Evolutionary conservation across 495 filamentous ascomycete species (phyloP), one percentile per base, ranked within the genome.

Genomic region (Hypoxylon lenormandii): DNA sequence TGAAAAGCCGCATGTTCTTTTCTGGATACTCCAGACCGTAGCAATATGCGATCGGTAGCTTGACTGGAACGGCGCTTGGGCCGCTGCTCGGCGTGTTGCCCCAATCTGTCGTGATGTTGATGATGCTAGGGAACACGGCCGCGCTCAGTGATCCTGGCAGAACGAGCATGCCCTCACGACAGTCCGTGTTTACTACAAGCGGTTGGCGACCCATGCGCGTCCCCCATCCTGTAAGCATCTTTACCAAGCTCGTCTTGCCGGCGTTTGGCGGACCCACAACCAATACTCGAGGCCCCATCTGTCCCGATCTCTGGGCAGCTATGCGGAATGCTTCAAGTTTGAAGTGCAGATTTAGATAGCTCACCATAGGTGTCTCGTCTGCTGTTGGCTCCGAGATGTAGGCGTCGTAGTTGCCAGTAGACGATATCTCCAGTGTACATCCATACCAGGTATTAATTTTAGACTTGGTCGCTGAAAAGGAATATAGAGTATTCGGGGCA

Each of bases 361-460:
- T 85, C 18, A 88, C 81, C 88, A 95, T 91, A 12, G 91, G 90
- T 11, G 92, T 95, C 72, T 97, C 92, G 73, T 96, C 91, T 2
- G 90, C 90, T 16, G 83, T 87, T 70, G 96, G 95, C 71, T 90
- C 88, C 68, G 87, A 87, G 36, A 82, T 84, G 22, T 86, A 79
- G 7, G 77, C 76, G 26, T 82, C 76, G 16, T 75, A 71, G 42
- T 79, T 86, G 22, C 86, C 84, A 23, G 77, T 72, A 58, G 76
- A 79, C 6, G 86, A 88, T 38, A 97, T 82, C 76, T 97, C 92
- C 56, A 99, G 76, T 10, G 83, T 86, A 72, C 93, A 97, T 61
- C 96, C 96, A 76, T 94, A 86, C 89, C 91, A 96, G 42, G 93
- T 96, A 79, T 89, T 94, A 64, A 99, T 90, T 21, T 93, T 92